Conservation (phyloP, 164 flowering plant genomes). For the Vitis riparia region DNA sequence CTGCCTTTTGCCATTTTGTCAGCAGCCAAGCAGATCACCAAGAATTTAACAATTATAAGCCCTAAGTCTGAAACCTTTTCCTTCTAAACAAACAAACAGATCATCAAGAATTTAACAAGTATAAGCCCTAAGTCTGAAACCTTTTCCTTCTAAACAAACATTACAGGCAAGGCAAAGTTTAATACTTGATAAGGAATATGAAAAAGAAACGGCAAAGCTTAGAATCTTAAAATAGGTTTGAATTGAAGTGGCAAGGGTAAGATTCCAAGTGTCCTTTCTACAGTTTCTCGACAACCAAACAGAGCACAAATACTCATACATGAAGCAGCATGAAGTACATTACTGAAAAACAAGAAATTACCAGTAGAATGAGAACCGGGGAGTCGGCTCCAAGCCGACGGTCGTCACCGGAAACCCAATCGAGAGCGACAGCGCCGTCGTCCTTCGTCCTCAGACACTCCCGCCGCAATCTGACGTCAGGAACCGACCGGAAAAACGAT, state of each 20-base stretch:
- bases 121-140: too few relatives aligned
- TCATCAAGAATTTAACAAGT: too few relatives aligned
- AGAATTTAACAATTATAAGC: too few relatives aligned
- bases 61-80: too few relatives aligned
- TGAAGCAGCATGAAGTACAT: background rate
- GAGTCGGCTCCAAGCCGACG: slow-evolving; percentile 46
- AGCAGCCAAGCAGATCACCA: background rate
- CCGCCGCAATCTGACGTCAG: slow-evolving; percentile 61
- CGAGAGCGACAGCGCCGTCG: slow-evolving; percentile 75
- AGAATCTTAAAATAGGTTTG: too few relatives aligned
- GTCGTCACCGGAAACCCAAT: slow-evolving; percentile 82
- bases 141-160: too few relatives aligned
- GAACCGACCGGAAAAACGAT: slow-evolving; percentile 63
- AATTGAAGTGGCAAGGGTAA: background rate
- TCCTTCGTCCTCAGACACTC: slow-evolving; percentile 77
- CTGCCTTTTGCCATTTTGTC: background rate
- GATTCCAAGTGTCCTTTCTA: too few relatives aligned
- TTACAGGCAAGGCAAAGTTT: too few relatives aligned
- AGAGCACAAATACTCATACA: background rate
- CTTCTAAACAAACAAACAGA: background rate
- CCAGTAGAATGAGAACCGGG: slow-evolving; percentile 86
- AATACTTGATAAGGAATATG: too few relatives aligned
- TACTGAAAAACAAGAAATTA: slow-evolving; percentile 13
- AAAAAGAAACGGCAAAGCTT: too few relatives aligned
- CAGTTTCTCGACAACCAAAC: too few relatives aligned